Evolutionary conservation across 2,329 filamentous ascomycete genomes (phyloP).

Genomic region (Cercospora nicotianae): DNA sequence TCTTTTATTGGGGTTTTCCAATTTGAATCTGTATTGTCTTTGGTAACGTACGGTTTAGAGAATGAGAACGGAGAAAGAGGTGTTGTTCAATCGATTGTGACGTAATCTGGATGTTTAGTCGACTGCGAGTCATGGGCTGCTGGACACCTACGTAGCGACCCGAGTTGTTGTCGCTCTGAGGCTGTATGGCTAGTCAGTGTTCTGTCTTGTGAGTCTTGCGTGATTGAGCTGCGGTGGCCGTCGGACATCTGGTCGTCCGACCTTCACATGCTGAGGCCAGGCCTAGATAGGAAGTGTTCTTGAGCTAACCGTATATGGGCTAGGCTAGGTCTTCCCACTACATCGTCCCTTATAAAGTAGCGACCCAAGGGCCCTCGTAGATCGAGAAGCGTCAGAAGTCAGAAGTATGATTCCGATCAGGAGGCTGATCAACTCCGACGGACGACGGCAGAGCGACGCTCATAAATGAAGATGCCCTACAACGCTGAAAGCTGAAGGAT

Average conservation of each 20-base stretch:
- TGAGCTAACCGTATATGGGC: background rate
- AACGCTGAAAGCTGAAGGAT: background rate
- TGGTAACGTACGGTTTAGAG: background rate
- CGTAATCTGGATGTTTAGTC: background rate
- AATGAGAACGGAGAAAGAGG: background rate
- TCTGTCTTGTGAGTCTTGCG: background rate
- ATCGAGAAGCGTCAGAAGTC: background rate
- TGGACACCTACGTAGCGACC: constrained; percentile 11
- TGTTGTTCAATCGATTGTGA: constrained; percentile 6
- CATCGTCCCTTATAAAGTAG: background rate
- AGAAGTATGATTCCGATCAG: background rate
- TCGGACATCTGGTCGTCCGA: background rate
- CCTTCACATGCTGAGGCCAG: background rate
- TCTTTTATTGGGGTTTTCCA: background rate
- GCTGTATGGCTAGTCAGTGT: constrained; percentile 1
- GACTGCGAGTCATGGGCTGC: constrained; percentile 7
- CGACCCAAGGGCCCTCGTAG: background rate
- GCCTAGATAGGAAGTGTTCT: background rate
- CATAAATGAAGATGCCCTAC: background rate
- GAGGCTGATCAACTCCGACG: background rate
- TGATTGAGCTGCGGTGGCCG: background rate
- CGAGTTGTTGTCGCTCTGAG: background rate
- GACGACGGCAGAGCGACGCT: background rate
- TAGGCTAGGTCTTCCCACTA: background rate
- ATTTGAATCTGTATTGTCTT: background rate